phyloP scores from a whole-genome alignment of 352 stramenopile species.

The Phytophthora nicotianae region DNA sequence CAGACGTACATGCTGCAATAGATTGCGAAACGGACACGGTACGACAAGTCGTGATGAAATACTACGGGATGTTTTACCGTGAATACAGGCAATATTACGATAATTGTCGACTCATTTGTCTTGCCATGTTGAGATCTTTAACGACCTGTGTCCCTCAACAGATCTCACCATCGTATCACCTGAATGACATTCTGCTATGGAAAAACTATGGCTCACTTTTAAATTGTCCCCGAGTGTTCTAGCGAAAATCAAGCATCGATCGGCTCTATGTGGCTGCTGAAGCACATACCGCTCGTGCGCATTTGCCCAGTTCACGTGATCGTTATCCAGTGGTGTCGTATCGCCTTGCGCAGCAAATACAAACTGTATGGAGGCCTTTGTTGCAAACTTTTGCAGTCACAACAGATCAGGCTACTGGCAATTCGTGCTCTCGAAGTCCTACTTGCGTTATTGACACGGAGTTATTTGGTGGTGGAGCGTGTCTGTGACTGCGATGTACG shows the following conservation, averaged over 20 bases:
- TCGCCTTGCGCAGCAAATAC: too few species aligned
- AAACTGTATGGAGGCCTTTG: too few species aligned
- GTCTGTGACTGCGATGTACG: too few species aligned
- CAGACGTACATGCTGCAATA: constrained; percentile 43
- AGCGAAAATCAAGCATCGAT: not conserved
- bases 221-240: not conserved
- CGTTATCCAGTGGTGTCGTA: too few species aligned
- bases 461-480: too few species aligned
- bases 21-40: constrained; percentile 3
- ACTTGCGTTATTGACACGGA: too few species aligned
- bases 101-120: constrained; percentile 7
- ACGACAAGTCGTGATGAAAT: not conserved
- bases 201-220: constrained; percentile 8
- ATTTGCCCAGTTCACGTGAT: too few species aligned
- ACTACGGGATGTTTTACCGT: not conserved
- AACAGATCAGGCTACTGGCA: too few species aligned
- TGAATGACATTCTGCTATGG: constrained; percentile 3
- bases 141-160: not conserved
- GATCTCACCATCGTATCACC: constrained; percentile 5
- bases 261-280: not conserved
- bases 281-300: not conserved
- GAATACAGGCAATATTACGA: constrained; percentile 11
- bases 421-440: too few species aligned
- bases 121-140: constrained; percentile 10
- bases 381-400: too few species aligned